Percentiles rank a stretch among this genome's conserved stretches.
Evolutionary conservation across 176 grass and related monocot genomes (phyloP).

Genomic region (Triticum dicoccoides): DNA sequence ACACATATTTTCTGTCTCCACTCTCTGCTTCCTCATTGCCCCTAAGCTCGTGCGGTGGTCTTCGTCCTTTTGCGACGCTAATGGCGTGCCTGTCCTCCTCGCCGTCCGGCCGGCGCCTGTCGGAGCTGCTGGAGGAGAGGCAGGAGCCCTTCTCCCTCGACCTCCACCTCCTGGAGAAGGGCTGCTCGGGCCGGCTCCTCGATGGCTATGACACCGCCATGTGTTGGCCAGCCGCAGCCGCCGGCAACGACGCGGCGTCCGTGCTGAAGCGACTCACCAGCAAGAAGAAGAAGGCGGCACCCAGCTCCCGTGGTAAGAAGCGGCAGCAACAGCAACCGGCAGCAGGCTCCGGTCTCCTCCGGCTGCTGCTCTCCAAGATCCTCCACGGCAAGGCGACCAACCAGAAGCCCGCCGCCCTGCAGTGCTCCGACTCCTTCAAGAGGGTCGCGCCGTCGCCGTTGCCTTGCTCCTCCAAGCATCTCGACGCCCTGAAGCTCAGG

Average conservation of each 20-base stretch:
- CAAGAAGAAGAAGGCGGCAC: constrained; percentile 1
- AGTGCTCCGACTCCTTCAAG: constrained; percentile 40
- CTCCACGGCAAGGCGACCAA: constrained; percentile 25
- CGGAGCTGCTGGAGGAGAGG: constrained; percentile 77
- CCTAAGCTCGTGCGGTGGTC: background rate
- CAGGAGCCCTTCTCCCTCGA: constrained; percentile 91
- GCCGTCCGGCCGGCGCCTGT: constrained; percentile 56
- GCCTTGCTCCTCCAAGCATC: background rate
- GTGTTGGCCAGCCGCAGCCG: constrained; percentile 58
- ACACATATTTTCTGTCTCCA: background rate
- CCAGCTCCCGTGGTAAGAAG: background rate
- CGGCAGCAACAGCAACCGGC: background rate
- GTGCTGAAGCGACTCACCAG: constrained; percentile 44
- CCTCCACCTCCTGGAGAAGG: constrained; percentile 79
- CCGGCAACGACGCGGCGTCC: background rate
- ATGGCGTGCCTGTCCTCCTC: constrained; percentile 52
- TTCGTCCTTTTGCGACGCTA: background rate
- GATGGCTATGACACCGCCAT: constrained; percentile 42
- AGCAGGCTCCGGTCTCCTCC: constrained; percentile 10
- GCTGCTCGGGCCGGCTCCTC: constrained; percentile 48
- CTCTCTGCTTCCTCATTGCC: background rate
- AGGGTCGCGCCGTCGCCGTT: background rate
- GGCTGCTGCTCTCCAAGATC: constrained; percentile 57
- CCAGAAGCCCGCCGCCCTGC: constrained; percentile 45
- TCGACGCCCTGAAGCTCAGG: constrained; percentile 29